Conservation (phyloP, 805 yeast species). For the Candida palmyrensis region DNA sequence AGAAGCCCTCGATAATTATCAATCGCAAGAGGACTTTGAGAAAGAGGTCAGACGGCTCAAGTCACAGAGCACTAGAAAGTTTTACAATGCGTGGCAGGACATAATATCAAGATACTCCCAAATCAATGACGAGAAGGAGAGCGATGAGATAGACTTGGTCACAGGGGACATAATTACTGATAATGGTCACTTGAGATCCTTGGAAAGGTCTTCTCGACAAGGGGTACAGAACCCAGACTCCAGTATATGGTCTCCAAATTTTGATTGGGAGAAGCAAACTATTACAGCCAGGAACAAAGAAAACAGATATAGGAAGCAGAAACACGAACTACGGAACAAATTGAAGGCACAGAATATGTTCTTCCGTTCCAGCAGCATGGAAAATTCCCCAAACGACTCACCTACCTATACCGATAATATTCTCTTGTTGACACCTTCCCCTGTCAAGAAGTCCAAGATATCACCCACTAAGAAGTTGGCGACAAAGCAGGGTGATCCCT, state of each 20-base stretch:
- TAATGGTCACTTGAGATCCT: constrained; percentile 61
- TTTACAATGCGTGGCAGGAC: constrained; percentile 40
- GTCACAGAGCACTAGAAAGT: constrained; percentile 22
- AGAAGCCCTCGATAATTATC: too few relatives aligned
- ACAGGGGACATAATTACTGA: constrained; percentile 63
- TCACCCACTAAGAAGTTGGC: constrained; percentile 2
- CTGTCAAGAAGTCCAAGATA: constrained; percentile 17
- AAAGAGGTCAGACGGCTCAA: constrained; percentile 21
- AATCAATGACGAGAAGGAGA: constrained; percentile 46
- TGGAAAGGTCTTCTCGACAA: constrained; percentile 17
- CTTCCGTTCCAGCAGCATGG: too few relatives aligned
- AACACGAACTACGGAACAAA: constrained; percentile 3
- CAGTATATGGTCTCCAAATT: constrained; percentile 2
- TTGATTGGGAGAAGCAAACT: constrained; percentile 2
- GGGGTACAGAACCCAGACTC: constrained; percentile 2
- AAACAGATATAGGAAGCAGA: constrained; percentile 14
- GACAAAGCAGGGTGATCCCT: not conserved
- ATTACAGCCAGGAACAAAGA: constrained; percentile 7
- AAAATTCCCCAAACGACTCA: too few relatives aligned
- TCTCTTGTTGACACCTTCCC: constrained; percentile 22
- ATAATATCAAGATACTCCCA: constrained; percentile 48
- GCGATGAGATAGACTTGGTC: constrained; percentile 59
- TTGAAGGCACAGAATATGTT: constrained; percentile 3
- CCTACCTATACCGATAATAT: constrained; percentile 13
- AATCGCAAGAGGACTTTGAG: constrained; percentile 6